phyloP scores from a whole-genome alignment of 1,139 yeast genomes.

The Candida pseudoviswanathii region DNA sequence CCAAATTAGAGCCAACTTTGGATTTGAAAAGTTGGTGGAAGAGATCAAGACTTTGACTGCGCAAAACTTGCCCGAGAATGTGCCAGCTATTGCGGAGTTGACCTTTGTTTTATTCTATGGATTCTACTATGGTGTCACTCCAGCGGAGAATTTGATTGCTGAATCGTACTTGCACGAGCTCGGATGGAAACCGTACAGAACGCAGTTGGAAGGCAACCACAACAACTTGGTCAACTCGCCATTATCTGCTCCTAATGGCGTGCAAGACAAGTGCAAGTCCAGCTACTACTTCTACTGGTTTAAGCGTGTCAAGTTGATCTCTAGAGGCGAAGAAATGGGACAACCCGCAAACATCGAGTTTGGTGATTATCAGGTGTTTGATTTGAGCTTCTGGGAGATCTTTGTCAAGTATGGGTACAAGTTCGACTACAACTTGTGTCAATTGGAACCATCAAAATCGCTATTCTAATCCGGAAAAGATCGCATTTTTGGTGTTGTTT shows the following conservation, averaged over 20 bases:
- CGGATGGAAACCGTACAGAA: conserved; percentile 48
- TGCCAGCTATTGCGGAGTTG: conserved; percentile 32
- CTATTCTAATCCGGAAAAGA: conserved; percentile 18
- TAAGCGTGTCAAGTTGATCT: conserved; percentile 28
- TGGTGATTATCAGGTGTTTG: conserved; percentile 50
- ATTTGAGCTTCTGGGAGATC: conserved; percentile 46
- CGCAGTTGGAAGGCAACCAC: conserved; percentile 12
- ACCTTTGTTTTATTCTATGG: conserved; percentile 60
- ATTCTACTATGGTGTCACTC: conserved; percentile 58
- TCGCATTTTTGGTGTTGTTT: background rate
- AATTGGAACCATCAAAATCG: conserved; percentile 30
- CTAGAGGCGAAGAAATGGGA: conserved; percentile 19
- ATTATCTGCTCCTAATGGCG: conserved; percentile 8
- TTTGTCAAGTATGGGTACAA: conserved; percentile 41
- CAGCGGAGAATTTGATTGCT: conserved; percentile 50
- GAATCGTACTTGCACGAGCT: conserved; percentile 42
- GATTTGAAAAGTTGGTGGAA: conserved; percentile 35
- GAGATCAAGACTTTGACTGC: conserved; percentile 31
- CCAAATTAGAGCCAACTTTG: conserved; percentile 44
- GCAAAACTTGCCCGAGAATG: conserved; percentile 23
- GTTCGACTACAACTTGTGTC: conserved; percentile 35
- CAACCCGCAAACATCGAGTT: conserved; percentile 23
- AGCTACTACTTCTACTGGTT: conserved; percentile 39
- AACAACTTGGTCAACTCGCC: conserved; percentile 8
- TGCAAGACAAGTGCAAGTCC: conserved; percentile 14